These are phyloP conservation scores for Leptosphaerulina australis DNA, from an alignment of 2,329 filamentous ascomycete species.

Conservation along the genomic window DNA sequence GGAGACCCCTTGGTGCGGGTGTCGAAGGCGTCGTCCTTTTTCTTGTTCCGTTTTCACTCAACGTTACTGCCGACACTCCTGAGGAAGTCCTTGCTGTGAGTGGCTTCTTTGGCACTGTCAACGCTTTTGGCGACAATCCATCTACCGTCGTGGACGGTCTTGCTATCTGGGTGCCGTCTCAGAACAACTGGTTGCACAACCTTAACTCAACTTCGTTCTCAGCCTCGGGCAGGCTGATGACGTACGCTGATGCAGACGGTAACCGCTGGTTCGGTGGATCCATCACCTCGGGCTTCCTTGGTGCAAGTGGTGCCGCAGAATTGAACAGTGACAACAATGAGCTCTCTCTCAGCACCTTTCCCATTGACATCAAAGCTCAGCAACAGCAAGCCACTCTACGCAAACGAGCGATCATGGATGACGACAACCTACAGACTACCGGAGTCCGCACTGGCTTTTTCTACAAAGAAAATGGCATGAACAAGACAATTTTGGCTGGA, in stretches of 20 bases:
- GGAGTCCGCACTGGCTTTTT: conserved; percentile 82
- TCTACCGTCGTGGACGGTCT: conserved; percentile 73
- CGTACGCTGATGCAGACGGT: conserved; percentile 66
- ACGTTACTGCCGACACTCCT: conserved; percentile 70
- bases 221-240: conserved; percentile 74
- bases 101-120: conserved; percentile 77
- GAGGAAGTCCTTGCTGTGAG: conserved; percentile 81
- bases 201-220: conserved; percentile 66
- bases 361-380: conserved; percentile 32
- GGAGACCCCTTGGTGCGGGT: conserved; percentile 81
- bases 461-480: conserved; percentile 71
- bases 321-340: conserved; percentile 53
- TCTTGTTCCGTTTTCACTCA: conserved; percentile 79
- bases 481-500: conserved; percentile 86
- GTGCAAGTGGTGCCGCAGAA: conserved; percentile 73
- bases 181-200: conserved; percentile 86
- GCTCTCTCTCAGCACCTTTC: conserved; percentile 55
- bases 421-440: conserved; percentile 57
- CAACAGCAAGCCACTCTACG: conserved; percentile 38
- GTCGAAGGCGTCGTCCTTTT: conserved; percentile 78
- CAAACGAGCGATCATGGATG: conserved; percentile 52
- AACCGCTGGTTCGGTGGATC: conserved; percentile 81
- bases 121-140: conserved; percentile 68
- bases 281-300: conserved; percentile 74
- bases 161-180: conserved; percentile 88